Evolutionary conservation across 2,329 filamentous ascomycete genomes (phyloP).

Genomic region (Keithomyces neogunnii): DNA sequence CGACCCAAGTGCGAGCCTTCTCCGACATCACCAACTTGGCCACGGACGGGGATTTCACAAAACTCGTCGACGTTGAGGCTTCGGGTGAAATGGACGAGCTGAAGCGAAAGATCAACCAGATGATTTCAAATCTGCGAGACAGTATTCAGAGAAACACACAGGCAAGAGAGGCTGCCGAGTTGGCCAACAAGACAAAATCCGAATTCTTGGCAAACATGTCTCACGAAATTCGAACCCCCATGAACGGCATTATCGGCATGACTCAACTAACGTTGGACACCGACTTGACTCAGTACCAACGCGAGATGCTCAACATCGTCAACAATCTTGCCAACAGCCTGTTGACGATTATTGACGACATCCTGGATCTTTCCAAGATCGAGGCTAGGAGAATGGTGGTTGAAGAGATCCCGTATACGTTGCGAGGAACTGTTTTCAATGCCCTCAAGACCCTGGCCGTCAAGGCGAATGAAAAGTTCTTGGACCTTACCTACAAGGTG

Average conservation of each 20-base stretch:
- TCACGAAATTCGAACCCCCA: conserved; percentile 94
- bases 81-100: conserved; percentile 99
- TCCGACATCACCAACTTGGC: conserved; percentile 97
- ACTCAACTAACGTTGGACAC: conserved; percentile 94
- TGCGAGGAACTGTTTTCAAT: conserved; percentile 93
- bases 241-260: conserved; percentile 98
- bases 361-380: conserved; percentile 68
- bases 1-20: conserved; percentile 94
- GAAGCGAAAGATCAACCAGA: conserved; percentile 98
- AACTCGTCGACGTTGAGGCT: conserved; percentile 92
- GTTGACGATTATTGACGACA: conserved; percentile 90
- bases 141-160: conserved; percentile 96
- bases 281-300: conserved; percentile 86
- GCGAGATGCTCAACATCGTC: conserved; percentile 98
- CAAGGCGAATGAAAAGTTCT: conserved; percentile 90
- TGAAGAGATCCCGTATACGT: conserved; percentile 92
- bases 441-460: conserved; percentile 94
- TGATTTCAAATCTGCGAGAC: conserved; percentile 92
- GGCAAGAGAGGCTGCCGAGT: conserved; percentile 87
- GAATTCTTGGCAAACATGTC: conserved; percentile 99
- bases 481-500: conserved; percentile 88
- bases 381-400: conserved; percentile 98
- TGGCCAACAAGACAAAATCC: conserved; percentile 96
- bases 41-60: conserved; percentile 94
- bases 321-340: conserved; percentile 94